phyloP scores from a whole-genome alignment of 306 rosid species.

The Malus fusca region DNA sequence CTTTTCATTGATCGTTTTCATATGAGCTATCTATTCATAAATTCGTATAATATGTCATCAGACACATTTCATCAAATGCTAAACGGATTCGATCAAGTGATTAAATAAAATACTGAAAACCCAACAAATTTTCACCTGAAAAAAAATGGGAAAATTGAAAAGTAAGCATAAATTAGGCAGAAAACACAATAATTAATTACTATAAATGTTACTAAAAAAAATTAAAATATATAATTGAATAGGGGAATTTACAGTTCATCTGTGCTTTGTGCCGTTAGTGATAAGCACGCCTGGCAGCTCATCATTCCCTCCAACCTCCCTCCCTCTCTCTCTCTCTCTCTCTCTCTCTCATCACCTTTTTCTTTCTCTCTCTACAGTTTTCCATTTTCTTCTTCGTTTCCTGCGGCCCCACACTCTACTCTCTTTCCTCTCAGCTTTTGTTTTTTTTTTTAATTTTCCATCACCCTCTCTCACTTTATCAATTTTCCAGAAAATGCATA shows the following conservation, averaged over 20 bases:
- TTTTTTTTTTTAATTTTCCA: neutral
- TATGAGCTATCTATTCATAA: neutral
- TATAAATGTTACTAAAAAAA: neutral
- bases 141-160: neutral
- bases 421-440: constrained; percentile 23
- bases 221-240: neutral
- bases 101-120: neutral
- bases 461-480: constrained; percentile 14
- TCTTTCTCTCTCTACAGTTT: constrained; percentile 16
- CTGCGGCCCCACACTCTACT: constrained; percentile 30
- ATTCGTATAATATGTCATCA: neutral
- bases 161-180: too few species aligned
- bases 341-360: constrained; percentile 18
- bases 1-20: neutral
- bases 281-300: constrained; percentile 97
- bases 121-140: neutral
- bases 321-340: constrained; percentile 9
- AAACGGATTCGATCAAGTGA: neutral
- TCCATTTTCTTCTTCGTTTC: constrained; percentile 16
- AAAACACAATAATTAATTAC: neutral
- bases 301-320: constrained; percentile 70
- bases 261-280: constrained; percentile 68
- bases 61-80: neutral
- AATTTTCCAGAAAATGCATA: constrained; percentile 2
- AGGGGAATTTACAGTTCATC: constrained; percentile 54